A percentile compares a stretch with the other conserved stretches of the same genome.
phyloP scores from a whole-genome alignment of 352 stramenopile species.

The Globisporangium megalacanthum region DNA sequence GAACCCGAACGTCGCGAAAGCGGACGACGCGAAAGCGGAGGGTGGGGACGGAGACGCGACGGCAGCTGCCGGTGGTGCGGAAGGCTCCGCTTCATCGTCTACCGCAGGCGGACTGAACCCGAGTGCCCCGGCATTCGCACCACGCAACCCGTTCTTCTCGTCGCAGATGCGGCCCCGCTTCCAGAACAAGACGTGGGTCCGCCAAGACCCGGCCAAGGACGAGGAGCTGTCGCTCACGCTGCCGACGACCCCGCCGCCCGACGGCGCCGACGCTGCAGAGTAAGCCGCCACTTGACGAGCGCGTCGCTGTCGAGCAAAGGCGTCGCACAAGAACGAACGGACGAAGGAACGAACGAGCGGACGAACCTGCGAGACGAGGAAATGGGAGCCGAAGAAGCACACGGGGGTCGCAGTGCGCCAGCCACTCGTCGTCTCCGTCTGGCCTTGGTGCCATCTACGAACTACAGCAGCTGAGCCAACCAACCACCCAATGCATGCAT shows the following conservation, averaged over 20 bases:
- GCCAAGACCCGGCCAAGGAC: slow-evolving; percentile 61
- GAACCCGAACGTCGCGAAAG: slow-evolving; percentile 70
- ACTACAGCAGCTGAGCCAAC: too few species aligned
- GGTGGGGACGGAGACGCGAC: slow-evolving; percentile 15
- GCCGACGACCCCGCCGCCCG: slow-evolving; percentile 62
- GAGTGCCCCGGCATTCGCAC: slow-evolving; percentile 30
- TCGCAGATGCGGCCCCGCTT: slow-evolving; percentile 77
- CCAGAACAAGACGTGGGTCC: slow-evolving; percentile 87
- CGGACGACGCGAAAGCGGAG: slow-evolving; percentile 22
- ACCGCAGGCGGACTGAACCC: slow-evolving; percentile 24
- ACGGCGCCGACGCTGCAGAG: slow-evolving; percentile 28
- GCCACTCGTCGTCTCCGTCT: too few species aligned
- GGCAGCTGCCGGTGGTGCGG: neutral
- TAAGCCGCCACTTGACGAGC: slow-evolving; percentile 1
- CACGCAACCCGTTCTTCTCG: slow-evolving; percentile 62
- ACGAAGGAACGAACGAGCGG: neutral
- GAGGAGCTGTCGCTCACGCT: slow-evolving; percentile 71
- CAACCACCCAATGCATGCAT: too few species aligned
- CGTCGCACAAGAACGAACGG: neutral
- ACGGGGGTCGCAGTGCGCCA: too few species aligned
- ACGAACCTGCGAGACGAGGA: too few species aligned
- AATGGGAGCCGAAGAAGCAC: too few species aligned
- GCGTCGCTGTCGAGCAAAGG: too few species aligned
- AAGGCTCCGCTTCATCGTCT: neutral
- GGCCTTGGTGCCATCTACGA: neutral